These are phyloP conservation scores for Flaveria linearis DNA, from an alignment of 129 eudicot genomes.

Conservation along the genomic window DNA sequence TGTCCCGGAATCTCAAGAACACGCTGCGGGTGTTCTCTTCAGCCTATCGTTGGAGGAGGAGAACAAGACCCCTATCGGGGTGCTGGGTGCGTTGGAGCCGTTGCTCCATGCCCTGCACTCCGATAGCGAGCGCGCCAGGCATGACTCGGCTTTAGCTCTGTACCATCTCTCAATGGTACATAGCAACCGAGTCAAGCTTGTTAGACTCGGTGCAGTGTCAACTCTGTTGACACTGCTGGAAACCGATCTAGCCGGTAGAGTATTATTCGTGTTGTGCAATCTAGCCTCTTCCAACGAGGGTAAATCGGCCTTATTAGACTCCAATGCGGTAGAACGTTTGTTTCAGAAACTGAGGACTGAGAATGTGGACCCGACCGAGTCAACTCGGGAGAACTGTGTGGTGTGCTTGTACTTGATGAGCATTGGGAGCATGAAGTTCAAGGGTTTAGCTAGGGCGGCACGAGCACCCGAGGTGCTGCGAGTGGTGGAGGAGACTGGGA, in stretches of 20 bases:
- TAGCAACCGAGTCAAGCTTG: conserved; percentile 72
- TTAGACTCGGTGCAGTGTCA: conserved; percentile 63
- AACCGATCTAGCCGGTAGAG: conserved; percentile 58
- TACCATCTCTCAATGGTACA: conserved; percentile 67
- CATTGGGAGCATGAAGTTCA: conserved; percentile 88
- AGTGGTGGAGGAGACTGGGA: conserved; percentile 74
- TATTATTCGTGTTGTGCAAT: conserved; percentile 70
- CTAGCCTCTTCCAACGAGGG: conserved; percentile 77
- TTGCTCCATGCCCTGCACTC: conserved; percentile 67
- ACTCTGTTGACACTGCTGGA: conserved; percentile 52
- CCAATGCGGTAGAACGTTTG: conserved; percentile 67
- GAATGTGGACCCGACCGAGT: conserved; percentile 48
- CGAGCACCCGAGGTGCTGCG: conserved; percentile 71
- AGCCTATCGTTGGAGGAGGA: conserved; percentile 74
- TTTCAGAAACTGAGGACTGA: conserved; percentile 55
- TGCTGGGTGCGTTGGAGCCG: conserved; percentile 82
- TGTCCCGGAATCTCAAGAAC: conserved; percentile 62
- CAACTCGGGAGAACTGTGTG: conserved; percentile 80
- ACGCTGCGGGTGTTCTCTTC: conserved; percentile 88
- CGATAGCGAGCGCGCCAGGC: conserved; percentile 68
- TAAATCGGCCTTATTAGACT: conserved; percentile 73
- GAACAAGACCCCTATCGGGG: conserved; percentile 84
- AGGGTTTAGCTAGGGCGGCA: conserved; percentile 72
- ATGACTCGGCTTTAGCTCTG: conserved; percentile 80
- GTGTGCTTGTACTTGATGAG: conserved; percentile 81